Evolutionary conservation across 305 asterid species (phyloP), one percentile per base, ranked within the genome.

Genomic region (Salvia sclarea): DNA sequence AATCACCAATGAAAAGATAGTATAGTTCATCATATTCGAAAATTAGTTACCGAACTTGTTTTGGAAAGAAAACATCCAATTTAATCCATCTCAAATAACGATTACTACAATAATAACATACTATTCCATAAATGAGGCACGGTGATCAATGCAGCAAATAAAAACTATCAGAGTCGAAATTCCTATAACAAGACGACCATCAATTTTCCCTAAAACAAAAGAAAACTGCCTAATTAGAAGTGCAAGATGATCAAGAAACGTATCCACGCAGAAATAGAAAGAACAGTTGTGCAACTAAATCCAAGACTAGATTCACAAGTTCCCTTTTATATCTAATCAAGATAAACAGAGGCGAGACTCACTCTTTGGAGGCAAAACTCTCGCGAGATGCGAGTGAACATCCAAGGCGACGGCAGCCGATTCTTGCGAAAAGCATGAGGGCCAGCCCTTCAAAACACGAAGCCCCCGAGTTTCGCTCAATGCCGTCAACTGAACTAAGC

Each of bases 331-430:
- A 45, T 53, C 21, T 12, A 58, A 30, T 41, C 24, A 71, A 48
- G 22, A 35, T 16, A 13, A 66, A 18, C 38, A 62, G 20, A 69
- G 61, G 45, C 52, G 18, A 8, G 38, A 83, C 98, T 90, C 80
- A 93, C 98, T 87, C 83, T 93, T 93, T 3, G 97, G 97, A 6
- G 97, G 98, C 54, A 90, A 86, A 82, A 90, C 85, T 73, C 84
- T 81, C 33, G 73, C 74, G 24, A 87, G 86, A 52, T 84, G 79
- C 25, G 82, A 77, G 3, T 74, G 81, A 54, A 82, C 73, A 75
- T 81, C 82, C 81, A 83, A 56, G 4, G 83, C 75, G 22, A 50
- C 80, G 20, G 79, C 48, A 6, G 91, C 68, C 9, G 90, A 85
- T 57, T 88, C 88, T 24, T 88, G 95, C 0, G 86, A 79, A 45